Evolutionary conservation across 2,329 filamentous ascomycete species (phyloP).

Genomic region (Sclerotiophoma versabilis): DNA sequence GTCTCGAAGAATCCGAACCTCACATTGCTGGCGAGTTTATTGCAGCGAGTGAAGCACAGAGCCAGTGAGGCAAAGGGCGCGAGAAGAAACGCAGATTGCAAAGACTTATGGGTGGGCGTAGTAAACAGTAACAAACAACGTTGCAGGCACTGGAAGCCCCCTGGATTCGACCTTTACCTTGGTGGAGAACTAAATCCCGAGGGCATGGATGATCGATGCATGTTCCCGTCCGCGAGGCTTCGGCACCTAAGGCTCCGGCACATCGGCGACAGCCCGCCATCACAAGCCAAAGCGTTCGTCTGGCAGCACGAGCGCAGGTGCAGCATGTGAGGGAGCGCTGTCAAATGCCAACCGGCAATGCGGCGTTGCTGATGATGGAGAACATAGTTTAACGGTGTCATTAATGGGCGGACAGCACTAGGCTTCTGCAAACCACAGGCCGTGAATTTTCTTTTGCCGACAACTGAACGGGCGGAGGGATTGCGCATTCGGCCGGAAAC

Average conservation of each 20-base stretch:
- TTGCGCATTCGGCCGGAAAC: constrained; percentile 10
- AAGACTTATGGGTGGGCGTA: no score
- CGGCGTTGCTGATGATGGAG: not conserved
- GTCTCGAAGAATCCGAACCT: no score
- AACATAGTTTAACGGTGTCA: not conserved
- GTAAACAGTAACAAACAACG: no score
- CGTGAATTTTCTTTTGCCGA: constrained; percentile 16
- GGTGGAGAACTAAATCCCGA: not conserved
- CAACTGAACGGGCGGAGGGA: not conserved
- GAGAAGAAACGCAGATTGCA: no score
- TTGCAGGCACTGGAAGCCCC: no score
- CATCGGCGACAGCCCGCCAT: constrained; percentile 11
- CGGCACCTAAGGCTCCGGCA: constrained; percentile 2
- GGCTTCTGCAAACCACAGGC: constrained; percentile 8
- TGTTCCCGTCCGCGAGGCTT: constrained; percentile 5
- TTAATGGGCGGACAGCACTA: not conserved
- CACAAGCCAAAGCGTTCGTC: not conserved
- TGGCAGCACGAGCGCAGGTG: not conserved
- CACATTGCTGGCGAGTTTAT: no score
- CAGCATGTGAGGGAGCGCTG: not conserved
- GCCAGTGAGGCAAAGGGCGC: no score
- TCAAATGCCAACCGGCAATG: not conserved
- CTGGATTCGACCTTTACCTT: no score
- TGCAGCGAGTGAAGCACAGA: no score
- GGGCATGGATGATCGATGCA: constrained; percentile 1